These are phyloP conservation scores for Ascodesmis nigricans DNA, from an alignment of 495 filamentous ascomycete genomes.

Conservation along the genomic window DNA sequence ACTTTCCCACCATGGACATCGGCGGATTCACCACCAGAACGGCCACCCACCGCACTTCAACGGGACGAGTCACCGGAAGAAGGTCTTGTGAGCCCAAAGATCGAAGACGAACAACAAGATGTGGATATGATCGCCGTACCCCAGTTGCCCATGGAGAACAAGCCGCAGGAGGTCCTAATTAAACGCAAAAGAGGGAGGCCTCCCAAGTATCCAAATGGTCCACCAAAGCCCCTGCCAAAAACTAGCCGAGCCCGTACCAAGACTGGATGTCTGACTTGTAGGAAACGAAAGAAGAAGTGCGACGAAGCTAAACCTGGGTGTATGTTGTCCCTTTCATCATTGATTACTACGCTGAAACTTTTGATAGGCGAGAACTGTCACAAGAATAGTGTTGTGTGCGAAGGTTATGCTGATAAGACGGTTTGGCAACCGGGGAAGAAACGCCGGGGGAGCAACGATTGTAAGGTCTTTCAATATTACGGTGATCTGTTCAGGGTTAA, in stretches of 20 bases:
- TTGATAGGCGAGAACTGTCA: conserved; percentile 57
- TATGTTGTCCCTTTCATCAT: conserved; percentile 25
- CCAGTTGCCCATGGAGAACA: too few relatives aligned
- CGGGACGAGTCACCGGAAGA: background rate
- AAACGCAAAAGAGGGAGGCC: conserved; percentile 57
- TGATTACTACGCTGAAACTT: conserved; percentile 8
- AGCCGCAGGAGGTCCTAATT: conserved; percentile 14
- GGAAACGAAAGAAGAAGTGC: conserved; percentile 89
- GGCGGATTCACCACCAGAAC: conserved; percentile 10
- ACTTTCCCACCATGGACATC: conserved; percentile 10
- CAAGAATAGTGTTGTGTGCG: conserved; percentile 82
- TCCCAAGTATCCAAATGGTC: conserved; percentile 53
- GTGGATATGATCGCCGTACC: too few relatives aligned
- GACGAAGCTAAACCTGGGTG: conserved; percentile 81
- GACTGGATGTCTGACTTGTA: conserved; percentile 82
- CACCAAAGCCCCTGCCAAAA: conserved; percentile 36
- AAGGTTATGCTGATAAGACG: conserved; percentile 77
- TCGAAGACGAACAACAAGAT: too few relatives aligned
- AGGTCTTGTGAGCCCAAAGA: background rate
- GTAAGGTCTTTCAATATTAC: too few relatives aligned
- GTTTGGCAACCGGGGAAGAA: conserved; percentile 49
- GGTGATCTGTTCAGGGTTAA: too few relatives aligned
- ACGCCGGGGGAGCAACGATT: too few relatives aligned
- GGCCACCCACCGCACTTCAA: conserved; percentile 7
- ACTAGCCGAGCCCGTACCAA: conserved; percentile 75